phyloP scores from a whole-genome alignment of 2,329 filamentous ascomycete species.

The Blumeriella jaapii region DNA sequence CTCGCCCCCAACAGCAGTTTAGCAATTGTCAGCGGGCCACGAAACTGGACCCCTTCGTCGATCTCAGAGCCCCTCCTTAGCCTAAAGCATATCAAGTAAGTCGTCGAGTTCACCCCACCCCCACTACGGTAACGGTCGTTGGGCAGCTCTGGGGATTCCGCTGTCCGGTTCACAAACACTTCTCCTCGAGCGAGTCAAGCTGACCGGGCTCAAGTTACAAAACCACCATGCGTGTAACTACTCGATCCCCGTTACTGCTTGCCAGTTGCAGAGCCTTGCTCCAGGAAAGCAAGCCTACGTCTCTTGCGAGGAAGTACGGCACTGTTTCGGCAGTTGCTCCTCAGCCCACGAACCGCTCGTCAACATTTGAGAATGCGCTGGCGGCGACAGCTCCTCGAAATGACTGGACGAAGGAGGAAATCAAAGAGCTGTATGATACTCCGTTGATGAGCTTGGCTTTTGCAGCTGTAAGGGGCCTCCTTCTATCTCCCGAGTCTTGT shows the following conservation, averaged over 20 bases:
- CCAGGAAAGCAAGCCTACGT: slow-evolving; percentile 9
- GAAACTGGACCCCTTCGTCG: too few relatives aligned
- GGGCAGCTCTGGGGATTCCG: too few relatives aligned
- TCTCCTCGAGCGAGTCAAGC: slow-evolving; percentile 5
- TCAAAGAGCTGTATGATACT: slow-evolving; percentile 69
- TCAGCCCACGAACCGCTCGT: slow-evolving; percentile 9
- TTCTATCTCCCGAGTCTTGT: background rate
- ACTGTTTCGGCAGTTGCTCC: slow-evolving; percentile 13
- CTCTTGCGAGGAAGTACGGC: slow-evolving; percentile 15
- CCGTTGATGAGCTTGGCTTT: slow-evolving; percentile 70
- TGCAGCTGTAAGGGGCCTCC: slow-evolving; percentile 49
- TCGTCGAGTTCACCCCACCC: too few relatives aligned
- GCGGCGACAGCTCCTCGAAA: slow-evolving; percentile 50
- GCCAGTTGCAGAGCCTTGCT: slow-evolving; percentile 11
- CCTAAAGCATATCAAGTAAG: too few relatives aligned
- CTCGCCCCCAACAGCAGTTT: too few relatives aligned
- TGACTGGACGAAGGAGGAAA: slow-evolving; percentile 73
- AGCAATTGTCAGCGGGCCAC: too few relatives aligned
- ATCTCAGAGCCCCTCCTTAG: too few relatives aligned
- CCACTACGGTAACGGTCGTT: too few relatives aligned
- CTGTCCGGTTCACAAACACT: background rate
- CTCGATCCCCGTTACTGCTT: slow-evolving; percentile 9
- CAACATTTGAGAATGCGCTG: slow-evolving; percentile 36
- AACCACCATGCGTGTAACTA: too few relatives aligned
- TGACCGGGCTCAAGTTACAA: too few relatives aligned